phyloP scores from a whole-genome alignment of 805 yeast genomes.

The Saturnispora saitoi region DNA sequence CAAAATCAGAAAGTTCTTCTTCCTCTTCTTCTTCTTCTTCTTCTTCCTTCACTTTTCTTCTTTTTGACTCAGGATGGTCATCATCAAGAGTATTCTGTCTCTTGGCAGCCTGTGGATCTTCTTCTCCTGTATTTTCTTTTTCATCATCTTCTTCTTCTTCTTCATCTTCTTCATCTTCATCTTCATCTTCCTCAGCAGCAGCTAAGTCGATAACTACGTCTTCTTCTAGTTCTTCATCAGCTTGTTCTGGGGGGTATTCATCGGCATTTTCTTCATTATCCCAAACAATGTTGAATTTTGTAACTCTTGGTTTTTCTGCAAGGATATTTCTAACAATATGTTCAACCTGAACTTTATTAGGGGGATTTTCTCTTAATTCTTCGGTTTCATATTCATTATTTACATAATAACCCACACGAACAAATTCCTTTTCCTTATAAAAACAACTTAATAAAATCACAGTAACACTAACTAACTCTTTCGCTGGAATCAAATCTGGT shows the following conservation, averaged over 20 bases:
- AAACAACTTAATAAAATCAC: slow-evolving; percentile 90
- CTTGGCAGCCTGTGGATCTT: slow-evolving; percentile 37
- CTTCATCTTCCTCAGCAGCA: slow-evolving; percentile 36
- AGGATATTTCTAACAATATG: slow-evolving; percentile 89
- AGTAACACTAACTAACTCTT: slow-evolving; percentile 90
- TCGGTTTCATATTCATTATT: slow-evolving; percentile 94
- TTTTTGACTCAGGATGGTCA: slow-evolving; percentile 28
- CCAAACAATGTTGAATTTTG: slow-evolving; percentile 96
- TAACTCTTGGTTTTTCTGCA: slow-evolving; percentile 96
- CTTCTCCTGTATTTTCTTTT: slow-evolving; percentile 19
- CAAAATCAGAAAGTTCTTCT: slow-evolving; percentile 28
- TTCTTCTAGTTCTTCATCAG: slow-evolving; percentile 45
- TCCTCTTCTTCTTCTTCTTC: slow-evolving; percentile 26
- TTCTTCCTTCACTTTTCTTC: slow-evolving; percentile 21
- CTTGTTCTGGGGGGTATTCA: slow-evolving; percentile 73
- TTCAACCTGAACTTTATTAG: slow-evolving; percentile 85
- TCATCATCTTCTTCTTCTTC: slow-evolving; percentile 26
- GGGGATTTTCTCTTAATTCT: slow-evolving; percentile 89
- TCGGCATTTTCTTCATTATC: slow-evolving; percentile 57
- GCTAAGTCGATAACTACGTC: slow-evolving; percentile 40
- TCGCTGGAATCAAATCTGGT: slow-evolving; percentile 92
- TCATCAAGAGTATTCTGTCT: slow-evolving; percentile 36
- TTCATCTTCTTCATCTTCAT: slow-evolving; percentile 32
- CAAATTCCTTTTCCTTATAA: slow-evolving; percentile 89
- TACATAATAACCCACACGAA: slow-evolving; percentile 94